These are phyloP conservation scores for Penicillium janthinellum DNA, from an alignment of 2,329 filamentous ascomycete genomes.

Conservation along the genomic window DNA sequence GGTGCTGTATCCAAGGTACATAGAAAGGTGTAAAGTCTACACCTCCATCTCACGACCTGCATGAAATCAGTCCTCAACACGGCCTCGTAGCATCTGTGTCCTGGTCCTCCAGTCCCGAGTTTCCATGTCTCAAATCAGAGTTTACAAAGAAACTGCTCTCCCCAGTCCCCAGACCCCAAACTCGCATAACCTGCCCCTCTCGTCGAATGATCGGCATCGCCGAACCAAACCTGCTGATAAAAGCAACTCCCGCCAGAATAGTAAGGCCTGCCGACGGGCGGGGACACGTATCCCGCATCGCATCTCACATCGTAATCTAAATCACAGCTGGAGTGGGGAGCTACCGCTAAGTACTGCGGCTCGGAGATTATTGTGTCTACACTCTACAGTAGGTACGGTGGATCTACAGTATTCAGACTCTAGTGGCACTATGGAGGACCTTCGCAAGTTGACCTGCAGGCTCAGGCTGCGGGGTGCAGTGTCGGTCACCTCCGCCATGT, in stretches of 20 bases:
- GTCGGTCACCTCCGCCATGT: not conserved
- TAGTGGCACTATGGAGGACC: no score
- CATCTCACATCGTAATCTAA: not conserved
- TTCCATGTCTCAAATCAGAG: no score
- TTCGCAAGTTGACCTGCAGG: no score
- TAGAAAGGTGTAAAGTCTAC: no score
- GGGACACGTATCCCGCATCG: not conserved
- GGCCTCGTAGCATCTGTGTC: no score
- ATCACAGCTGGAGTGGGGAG: not conserved
- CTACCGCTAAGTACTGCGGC: not conserved
- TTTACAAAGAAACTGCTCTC: no score
- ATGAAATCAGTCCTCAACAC: no score
- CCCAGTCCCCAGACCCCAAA: not conserved
- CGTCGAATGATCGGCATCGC: not conserved
- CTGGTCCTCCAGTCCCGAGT: no score
- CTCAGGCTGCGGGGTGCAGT: not conserved
- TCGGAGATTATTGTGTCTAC: not conserved
- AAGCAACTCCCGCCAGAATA: not conserved
- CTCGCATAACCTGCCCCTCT: not conserved
- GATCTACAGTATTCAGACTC: no score
- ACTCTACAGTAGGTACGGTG: no score
- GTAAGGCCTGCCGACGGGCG: not conserved
- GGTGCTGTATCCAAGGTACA: no score
- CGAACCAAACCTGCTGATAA: not conserved
- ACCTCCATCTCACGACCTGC: no score